phyloP scores from a whole-genome alignment of 148 eudicot genomes.

The Rhododendron henanense region DNA sequence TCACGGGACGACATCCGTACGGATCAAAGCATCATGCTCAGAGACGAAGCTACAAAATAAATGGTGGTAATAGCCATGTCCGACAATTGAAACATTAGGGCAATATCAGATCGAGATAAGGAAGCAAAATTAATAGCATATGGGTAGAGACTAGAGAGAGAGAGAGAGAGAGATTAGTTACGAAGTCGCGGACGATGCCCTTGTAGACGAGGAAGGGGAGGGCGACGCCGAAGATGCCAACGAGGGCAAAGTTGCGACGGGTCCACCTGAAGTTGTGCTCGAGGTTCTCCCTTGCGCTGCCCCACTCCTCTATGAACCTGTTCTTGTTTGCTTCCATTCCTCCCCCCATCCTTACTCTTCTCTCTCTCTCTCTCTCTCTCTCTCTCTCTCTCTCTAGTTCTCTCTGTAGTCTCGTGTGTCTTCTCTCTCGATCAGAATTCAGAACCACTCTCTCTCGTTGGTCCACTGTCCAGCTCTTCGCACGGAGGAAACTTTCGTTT shows the following conservation, averaged over 20 bases:
- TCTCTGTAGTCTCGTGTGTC: neutral
- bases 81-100: neutral
- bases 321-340: conserved; percentile 95
- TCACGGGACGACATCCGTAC: neutral
- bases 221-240: conserved; percentile 88
- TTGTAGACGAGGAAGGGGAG: conserved; percentile 75
- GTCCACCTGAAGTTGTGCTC: conserved; percentile 94
- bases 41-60: neutral
- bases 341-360: conserved; percentile 59
- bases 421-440: neutral
- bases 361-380: neutral
- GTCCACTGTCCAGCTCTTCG: neutral
- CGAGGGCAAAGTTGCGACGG: conserved; percentile 82
- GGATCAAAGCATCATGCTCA: neutral
- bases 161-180: conserved; percentile 27
- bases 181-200: conserved; percentile 93
- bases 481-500: neutral
- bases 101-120: neutral
- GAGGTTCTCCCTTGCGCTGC: conserved; percentile 70
- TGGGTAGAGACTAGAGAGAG: conserved; percentile 3
- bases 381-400: neutral
- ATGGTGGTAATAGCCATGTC: neutral
- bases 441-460: neutral
- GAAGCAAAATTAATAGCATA: too few species aligned
- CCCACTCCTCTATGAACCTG: conserved; percentile 92